Conservation (phyloP, 331 rosid species). For the Pyracantha coccinea region DNA sequence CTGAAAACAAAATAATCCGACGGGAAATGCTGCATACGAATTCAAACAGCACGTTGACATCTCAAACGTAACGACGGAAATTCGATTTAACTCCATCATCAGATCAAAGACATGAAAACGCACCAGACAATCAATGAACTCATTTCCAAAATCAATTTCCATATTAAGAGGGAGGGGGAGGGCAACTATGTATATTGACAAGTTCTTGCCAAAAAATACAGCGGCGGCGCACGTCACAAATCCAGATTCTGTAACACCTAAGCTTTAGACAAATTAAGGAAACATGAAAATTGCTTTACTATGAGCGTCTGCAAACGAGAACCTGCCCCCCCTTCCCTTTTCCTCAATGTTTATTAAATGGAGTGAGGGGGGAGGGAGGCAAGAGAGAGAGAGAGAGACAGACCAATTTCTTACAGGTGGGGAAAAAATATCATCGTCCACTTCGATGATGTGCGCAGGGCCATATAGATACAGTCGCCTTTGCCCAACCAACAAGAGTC, state of each 20-base stretch:
- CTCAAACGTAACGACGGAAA: background rate
- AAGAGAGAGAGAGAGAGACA: background rate
- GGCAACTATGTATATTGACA: constrained; percentile 11
- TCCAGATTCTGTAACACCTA: constrained; percentile 34
- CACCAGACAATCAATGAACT: background rate
- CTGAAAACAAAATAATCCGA: background rate
- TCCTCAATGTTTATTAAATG: background rate
- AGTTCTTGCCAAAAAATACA: constrained; percentile 37
- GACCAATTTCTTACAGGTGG: constrained; percentile 32
- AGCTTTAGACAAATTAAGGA: constrained; percentile 28
- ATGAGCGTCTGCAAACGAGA: constrained; percentile 12
- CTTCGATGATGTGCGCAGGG: constrained; percentile 30
- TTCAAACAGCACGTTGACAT: background rate
- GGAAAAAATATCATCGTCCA: constrained; percentile 47
- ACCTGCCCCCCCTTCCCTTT: constrained; percentile 8
- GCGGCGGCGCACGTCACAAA: background rate
- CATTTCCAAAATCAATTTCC: background rate
- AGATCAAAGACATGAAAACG: background rate
- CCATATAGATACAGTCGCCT: constrained; percentile 34
- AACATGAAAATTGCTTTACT: constrained; percentile 33
- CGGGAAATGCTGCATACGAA: background rate
- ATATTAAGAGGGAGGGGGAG: background rate
- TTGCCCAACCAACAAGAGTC: constrained; percentile 24
- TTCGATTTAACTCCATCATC: background rate
- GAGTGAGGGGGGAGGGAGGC: background rate